Base-by-base conservation (phyloP, 805 yeast genomes). In the Naumovozyma dairenensis region DNA sequence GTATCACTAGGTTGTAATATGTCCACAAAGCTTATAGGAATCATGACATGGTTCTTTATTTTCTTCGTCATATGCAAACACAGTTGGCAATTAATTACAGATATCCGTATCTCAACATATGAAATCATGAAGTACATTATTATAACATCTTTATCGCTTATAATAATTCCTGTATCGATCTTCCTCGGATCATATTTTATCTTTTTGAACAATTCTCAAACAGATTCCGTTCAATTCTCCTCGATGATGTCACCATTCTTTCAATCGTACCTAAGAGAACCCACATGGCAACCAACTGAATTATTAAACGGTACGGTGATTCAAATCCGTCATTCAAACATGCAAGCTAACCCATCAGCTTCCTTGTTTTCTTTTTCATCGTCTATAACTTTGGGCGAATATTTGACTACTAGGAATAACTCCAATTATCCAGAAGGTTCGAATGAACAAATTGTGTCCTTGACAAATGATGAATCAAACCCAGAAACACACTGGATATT, bases 361-460 rank as follows among this genome's bases (percentile, higher is more conserved):
- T n/a, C n/a, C n/a, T n/a, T n/a, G n/a, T n/a, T n/a, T n/a, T n/a
- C n/a, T n/a, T n/a, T n/a, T n/a, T n/a, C n/a, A n/a, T n/a, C n/a
- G n/a, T n/a, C n/a, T n/a, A n/a, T n/a, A n/a, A n/a, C n/a, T n/a
- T n/a, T 74, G 34, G 94, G 92, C 15, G 78, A 78, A 1, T 89
- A 84, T 53, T 61, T 89, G 40, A 94, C 85, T 55, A 81, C 95
- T 2, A 9, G 6, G n/a, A 89, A 84, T 55, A 62, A 70, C 28
- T 67, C 62, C 45, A 55, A 63, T 4, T 85, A 82, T 55, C 71
- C 72, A 32, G 57, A 71, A 2, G 93, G 89, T 0, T 69, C 85
- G 1, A 58, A 68, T 16, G 77, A 79, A 49, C 94, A 85, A 56
- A 89, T 83, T 56, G 84, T 89, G 16, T 74, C 95, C 0, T 63